Evolutionary conservation across 345 rosid species (phyloP).

Genomic region (Atalantia buxifolia): DNA sequence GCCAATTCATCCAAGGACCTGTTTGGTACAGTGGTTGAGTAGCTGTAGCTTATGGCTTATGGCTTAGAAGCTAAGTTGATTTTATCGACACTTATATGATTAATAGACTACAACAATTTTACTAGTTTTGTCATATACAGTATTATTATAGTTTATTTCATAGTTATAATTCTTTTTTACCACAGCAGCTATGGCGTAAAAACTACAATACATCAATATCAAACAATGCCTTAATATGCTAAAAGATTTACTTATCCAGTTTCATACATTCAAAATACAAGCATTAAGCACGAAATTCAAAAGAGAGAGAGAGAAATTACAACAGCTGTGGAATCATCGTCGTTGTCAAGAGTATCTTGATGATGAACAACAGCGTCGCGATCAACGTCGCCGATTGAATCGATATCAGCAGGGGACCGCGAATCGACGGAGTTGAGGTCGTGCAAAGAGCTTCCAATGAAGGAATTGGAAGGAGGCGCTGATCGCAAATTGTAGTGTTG

Average conservation of each 20-base stretch:
- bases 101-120: too few relatives aligned
- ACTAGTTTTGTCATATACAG: too few relatives aligned
- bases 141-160: too few relatives aligned
- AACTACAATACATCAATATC: too few relatives aligned
- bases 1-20: too few relatives aligned
- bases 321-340: constrained; percentile 47
- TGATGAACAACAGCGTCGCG: constrained; percentile 20
- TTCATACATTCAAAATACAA: neutral
- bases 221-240: too few relatives aligned
- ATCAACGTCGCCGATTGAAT: constrained; percentile 36
- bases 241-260: neutral
- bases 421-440: constrained; percentile 84
- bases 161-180: too few relatives aligned
- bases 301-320: constrained; percentile 15
- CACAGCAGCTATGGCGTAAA: too few relatives aligned
- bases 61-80: too few relatives aligned
- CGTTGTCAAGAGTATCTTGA: constrained; percentile 46
- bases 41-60: too few relatives aligned
- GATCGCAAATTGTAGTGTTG: constrained; percentile 72
- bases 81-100: too few relatives aligned
- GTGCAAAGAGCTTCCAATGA: constrained; percentile 57
- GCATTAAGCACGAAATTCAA: neutral
- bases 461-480: constrained; percentile 41
- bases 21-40: too few relatives aligned
- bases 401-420: constrained; percentile 41